Conservation (phyloP, 2,329 filamentous ascomycete species). For the Fusarium equiseti region DNA sequence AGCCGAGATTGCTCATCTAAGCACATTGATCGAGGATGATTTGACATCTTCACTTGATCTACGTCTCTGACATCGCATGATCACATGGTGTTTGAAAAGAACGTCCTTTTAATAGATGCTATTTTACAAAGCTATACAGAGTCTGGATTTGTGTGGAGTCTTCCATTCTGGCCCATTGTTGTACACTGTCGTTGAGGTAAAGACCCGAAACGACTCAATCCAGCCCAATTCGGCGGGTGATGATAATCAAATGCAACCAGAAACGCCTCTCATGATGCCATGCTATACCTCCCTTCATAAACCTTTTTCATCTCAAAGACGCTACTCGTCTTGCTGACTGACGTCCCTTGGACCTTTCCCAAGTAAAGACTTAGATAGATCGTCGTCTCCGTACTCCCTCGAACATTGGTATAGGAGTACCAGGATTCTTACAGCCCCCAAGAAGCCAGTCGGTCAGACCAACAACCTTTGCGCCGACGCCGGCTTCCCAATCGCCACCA, state of each 20-base stretch:
- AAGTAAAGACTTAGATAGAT: conserved; percentile 22
- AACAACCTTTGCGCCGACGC: conserved; percentile 84
- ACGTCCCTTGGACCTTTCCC: not conserved
- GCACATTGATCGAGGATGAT: not conserved
- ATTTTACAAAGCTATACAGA: conserved; percentile 39
- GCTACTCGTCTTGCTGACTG: not conserved
- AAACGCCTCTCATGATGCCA: conserved; percentile 37
- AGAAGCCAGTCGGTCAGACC: conserved; percentile 95
- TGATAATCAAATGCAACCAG: conserved; percentile 30
- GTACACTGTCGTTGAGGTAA: conserved; percentile 38
- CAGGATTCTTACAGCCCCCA: conserved; percentile 71
- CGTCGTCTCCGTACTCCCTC: conserved; percentile 47
- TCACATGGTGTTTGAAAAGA: not conserved
- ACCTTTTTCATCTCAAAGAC: not conserved
- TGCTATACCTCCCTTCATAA: conserved; percentile 3
- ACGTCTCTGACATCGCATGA: not conserved
- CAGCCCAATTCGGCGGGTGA: conserved; percentile 13
- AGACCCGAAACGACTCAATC: conserved; percentile 14
- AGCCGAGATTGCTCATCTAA: conserved; percentile 4
- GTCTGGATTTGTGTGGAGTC: conserved; percentile 43
- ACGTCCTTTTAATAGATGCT: conserved; percentile 14
- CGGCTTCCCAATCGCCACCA: conserved; percentile 83
- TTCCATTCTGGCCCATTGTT: conserved; percentile 39
- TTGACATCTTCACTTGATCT: not conserved
- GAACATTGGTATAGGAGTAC: conserved; percentile 54